These are phyloP conservation scores for Teratosphaeria nubilosa DNA, from an alignment of 2,329 filamentous ascomycete genomes.

Conservation along the genomic window DNA sequence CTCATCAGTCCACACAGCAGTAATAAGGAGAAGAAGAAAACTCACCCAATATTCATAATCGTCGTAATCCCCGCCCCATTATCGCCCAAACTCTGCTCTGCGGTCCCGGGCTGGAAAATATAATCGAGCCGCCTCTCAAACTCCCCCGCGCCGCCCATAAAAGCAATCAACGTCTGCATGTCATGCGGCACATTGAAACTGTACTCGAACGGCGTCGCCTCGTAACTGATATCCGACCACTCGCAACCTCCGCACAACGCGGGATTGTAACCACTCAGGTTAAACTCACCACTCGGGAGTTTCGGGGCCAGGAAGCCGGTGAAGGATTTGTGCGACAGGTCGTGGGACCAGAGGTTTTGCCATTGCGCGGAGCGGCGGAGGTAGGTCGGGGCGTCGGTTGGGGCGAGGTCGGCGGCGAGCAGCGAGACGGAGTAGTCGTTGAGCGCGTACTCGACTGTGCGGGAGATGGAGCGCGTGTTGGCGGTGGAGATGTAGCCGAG, in stretches of 20 bases:
- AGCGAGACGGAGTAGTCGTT: slow-evolving; percentile 33
- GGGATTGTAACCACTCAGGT: slow-evolving; percentile 30
- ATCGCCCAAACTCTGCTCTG: slow-evolving; percentile 3
- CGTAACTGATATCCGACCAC: slow-evolving; percentile 31
- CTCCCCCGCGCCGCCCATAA: slow-evolving; percentile 31
- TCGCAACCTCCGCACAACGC: slow-evolving; percentile 31
- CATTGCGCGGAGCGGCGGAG: slow-evolving; percentile 30
- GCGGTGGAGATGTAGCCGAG: slow-evolving; percentile 30
- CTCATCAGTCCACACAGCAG: background rate
- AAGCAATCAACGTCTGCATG: slow-evolving; percentile 30
- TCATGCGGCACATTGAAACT: slow-evolving; percentile 36
- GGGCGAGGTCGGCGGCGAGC: slow-evolving; percentile 7
- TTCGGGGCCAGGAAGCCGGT: slow-evolving; percentile 22
- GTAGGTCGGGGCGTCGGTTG: slow-evolving; percentile 30
- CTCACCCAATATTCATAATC: slow-evolving; percentile 26
- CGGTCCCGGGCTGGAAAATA: slow-evolving; percentile 30
- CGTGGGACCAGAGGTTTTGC: slow-evolving; percentile 32
- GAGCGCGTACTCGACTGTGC: slow-evolving; percentile 34
- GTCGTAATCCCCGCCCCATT: slow-evolving; percentile 10
- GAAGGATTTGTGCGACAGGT: slow-evolving; percentile 27
- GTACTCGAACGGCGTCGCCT: slow-evolving; percentile 27
- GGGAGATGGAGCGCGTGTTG: slow-evolving; percentile 29
- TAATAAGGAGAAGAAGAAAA: background rate
- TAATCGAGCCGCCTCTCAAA: slow-evolving; percentile 34
- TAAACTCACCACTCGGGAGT: slow-evolving; percentile 18